These are phyloP conservation scores for Deinandra increscens DNA, from an alignment of 129 eudicot genomes.

Conservation along the genomic window DNA sequence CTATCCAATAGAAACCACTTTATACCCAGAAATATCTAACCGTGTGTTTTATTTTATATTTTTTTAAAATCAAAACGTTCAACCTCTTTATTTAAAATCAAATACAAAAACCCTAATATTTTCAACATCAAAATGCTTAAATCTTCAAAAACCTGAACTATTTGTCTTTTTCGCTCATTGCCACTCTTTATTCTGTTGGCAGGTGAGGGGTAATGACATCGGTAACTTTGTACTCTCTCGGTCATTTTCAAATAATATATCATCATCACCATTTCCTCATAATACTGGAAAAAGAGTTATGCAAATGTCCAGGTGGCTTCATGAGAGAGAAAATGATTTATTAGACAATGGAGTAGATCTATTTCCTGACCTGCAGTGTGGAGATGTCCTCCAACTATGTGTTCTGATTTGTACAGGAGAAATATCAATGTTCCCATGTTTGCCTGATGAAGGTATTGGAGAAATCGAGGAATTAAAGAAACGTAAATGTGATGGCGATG, in stretches of 20 bases:
- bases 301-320: slow-evolving; percentile 69
- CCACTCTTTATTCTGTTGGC: slow-evolving; percentile 17
- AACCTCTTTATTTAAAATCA: neutral
- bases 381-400: slow-evolving; percentile 67
- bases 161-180: neutral
- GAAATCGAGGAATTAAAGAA: slow-evolving; percentile 69
- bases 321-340: slow-evolving; percentile 55
- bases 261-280: slow-evolving; percentile 57
- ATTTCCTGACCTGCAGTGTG: slow-evolving; percentile 72
- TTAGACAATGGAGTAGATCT: slow-evolving; percentile 59
- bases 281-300: slow-evolving; percentile 75
- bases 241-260: slow-evolving; percentile 55
- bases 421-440: slow-evolving; percentile 51
- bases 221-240: slow-evolving; percentile 71
- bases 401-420: slow-evolving; percentile 68
- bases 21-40: neutral
- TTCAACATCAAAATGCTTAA: neutral
- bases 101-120: neutral
- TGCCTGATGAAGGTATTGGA: slow-evolving; percentile 89
- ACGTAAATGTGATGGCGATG: slow-evolving; percentile 58
- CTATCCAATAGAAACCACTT: neutral
- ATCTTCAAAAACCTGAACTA: neutral
- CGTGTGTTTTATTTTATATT: neutral
- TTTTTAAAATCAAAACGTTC: neutral
- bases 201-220: slow-evolving; percentile 67